phyloP scores from a whole-genome alignment of 1,284 basidiomycete genomes.

The Gymnopus androsaceus region DNA sequence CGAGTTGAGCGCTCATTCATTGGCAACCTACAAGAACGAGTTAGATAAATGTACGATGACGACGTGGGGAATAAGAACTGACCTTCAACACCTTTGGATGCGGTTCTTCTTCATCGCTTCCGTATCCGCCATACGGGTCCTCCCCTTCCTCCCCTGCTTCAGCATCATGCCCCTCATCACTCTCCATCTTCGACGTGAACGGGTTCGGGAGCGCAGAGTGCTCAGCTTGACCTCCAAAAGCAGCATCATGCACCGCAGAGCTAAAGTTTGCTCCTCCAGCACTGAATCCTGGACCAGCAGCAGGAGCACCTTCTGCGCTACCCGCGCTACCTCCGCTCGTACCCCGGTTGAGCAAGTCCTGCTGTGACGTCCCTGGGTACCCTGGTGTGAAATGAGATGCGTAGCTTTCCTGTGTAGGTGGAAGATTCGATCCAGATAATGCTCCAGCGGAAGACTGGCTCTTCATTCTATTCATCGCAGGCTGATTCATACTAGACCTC shows the following conservation, averaged over 20 bases:
- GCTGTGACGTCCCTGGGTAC: conserved; percentile 9
- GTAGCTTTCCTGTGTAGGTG: conserved; percentile 21
- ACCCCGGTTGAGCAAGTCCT: conserved; percentile 20
- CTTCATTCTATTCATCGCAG: conserved; percentile 20
- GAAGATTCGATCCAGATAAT: conserved; percentile 26
- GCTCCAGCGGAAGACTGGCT: conserved; percentile 18
- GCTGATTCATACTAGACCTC: conserved; percentile 14
- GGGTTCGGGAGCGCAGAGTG: conserved; percentile 20
- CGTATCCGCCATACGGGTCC: conserved; percentile 30
- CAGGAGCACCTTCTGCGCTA: neutral
- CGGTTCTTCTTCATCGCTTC: conserved; percentile 4
- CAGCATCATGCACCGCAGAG: conserved; percentile 26
- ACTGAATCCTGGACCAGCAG: no score
- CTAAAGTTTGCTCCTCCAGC: conserved; percentile 7
- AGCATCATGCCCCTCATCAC: conserved; percentile 26
- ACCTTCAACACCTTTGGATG: conserved; percentile 46
- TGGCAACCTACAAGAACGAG: conserved; percentile 36
- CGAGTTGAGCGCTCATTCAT: conserved; percentile 28
- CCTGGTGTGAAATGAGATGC: conserved; percentile 26
- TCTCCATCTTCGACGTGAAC: conserved; percentile 28
- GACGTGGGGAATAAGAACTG: conserved; percentile 15
- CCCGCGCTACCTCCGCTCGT: neutral
- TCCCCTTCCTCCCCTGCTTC: conserved; percentile 20
- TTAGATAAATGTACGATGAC: neutral
- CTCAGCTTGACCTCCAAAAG: conserved; percentile 20